These are phyloP conservation scores for Calendula officinalis DNA, from an alignment of 129 eudicot species.

Conservation along the genomic window DNA sequence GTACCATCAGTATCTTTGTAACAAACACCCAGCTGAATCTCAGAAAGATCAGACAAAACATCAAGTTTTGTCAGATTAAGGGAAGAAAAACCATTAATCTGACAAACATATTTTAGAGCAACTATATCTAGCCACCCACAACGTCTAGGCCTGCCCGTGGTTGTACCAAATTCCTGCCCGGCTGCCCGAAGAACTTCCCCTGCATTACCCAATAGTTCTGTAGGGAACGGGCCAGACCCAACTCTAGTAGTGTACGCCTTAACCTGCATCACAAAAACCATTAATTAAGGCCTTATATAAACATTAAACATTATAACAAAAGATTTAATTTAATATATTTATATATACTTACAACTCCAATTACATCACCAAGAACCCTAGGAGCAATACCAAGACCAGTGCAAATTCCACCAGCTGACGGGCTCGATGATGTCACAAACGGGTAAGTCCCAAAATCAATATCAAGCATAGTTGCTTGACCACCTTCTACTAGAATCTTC, in stretches of 20 bases:
- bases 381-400: constrained; percentile 99
- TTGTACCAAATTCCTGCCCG: constrained; percentile 94
- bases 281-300: not conserved
- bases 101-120: constrained; percentile 77
- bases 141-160: constrained; percentile 98
- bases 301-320: not conserved
- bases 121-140: constrained; percentile 98
- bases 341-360: constrained; percentile 80
- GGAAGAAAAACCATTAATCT: constrained; percentile 81
- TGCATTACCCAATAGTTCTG: constrained; percentile 76
- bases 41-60: constrained; percentile 81
- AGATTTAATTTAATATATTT: not conserved
- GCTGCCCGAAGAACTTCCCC: constrained; percentile 80
- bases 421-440: constrained; percentile 93
- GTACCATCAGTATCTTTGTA: constrained; percentile 66
- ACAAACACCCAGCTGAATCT: constrained; percentile 78
- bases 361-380: constrained; percentile 77
- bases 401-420: constrained; percentile 99
- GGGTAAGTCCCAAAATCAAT: constrained; percentile 98
- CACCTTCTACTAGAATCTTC: constrained; percentile 96
- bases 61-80: constrained; percentile 92
- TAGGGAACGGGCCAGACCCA: constrained; percentile 99
- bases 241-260: constrained; percentile 99
- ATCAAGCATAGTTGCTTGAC: constrained; percentile 99
- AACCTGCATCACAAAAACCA: constrained; percentile 51